Percentiles rank a stretch among this genome's conserved stretches.
These are phyloP conservation scores for Ophiostoma sp. DNA, from an alignment of 2,329 filamentous ascomycete genomes.

Conservation along the genomic window DNA sequence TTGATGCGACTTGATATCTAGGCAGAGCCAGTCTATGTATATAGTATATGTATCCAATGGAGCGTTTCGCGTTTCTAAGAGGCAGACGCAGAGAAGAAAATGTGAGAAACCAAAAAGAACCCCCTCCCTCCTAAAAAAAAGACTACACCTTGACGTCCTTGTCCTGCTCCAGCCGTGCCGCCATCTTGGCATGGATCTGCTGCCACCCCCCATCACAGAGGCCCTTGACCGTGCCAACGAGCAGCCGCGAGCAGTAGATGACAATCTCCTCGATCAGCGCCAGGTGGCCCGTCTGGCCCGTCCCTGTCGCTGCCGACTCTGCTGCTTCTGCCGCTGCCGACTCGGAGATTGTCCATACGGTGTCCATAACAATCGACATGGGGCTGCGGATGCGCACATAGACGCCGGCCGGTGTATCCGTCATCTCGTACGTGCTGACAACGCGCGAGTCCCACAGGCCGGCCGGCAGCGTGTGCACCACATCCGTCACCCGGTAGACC, in stretches of 20 bases:
- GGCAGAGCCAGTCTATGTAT: not conserved
- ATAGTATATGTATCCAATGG: not conserved
- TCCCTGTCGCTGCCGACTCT: slow-evolving; percentile 18
- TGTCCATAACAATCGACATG: slow-evolving; percentile 49
- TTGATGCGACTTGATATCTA: too few relatives aligned
- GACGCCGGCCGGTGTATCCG: slow-evolving; percentile 42
- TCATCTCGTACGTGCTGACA: slow-evolving; percentile 51
- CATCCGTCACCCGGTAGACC: slow-evolving; percentile 47
- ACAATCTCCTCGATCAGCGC: slow-evolving; percentile 47
- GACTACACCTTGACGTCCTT: not conserved
- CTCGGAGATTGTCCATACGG: slow-evolving; percentile 42
- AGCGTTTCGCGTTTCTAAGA: not conserved
- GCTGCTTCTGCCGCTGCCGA: slow-evolving; percentile 21
- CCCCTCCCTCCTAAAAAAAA: too few relatives aligned
- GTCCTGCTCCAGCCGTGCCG: slow-evolving; percentile 36
- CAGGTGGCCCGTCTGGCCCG: slow-evolving; percentile 24
- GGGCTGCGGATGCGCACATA: slow-evolving; percentile 50
- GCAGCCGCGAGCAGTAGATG: slow-evolving; percentile 47
- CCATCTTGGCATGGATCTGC: slow-evolving; percentile 47
- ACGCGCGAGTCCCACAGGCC: slow-evolving; percentile 53
- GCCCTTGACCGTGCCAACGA: slow-evolving; percentile 46
- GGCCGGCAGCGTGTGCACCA: slow-evolving; percentile 48
- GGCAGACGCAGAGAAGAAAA: not conserved
- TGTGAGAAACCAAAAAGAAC: not conserved
- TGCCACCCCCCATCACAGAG: slow-evolving; percentile 49